Conservation (phyloP, 1,139 yeast species). For the Magnusiomyces paraingens region DNA sequence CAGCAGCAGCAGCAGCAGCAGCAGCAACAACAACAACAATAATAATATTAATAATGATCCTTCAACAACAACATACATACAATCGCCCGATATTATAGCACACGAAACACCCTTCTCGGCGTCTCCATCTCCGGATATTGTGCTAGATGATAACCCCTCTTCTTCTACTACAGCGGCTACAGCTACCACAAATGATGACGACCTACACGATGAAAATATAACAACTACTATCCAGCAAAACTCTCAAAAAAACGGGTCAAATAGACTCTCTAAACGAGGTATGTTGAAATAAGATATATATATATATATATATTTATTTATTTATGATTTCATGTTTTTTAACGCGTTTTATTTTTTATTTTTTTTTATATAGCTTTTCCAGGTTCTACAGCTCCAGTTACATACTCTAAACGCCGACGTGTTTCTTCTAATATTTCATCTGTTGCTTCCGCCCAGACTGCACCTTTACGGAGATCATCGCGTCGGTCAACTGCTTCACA, state of each 20-base stretch:
- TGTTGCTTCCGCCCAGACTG: not conserved
- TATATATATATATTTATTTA: conserved; percentile 1
- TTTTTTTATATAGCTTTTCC: not conserved
- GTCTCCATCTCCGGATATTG: no score
- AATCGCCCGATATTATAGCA: no score
- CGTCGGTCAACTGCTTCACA: conserved; percentile 9
- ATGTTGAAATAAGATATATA: not conserved
- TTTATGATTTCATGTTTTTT: not conserved
- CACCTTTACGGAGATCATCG: conserved; percentile 13
- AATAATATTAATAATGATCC: no score
- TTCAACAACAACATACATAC: no score
- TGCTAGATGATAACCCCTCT: no score
- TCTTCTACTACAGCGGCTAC: no score
- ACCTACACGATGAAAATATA: no score
- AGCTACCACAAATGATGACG: no score
- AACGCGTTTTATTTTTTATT: not conserved
- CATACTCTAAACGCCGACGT: not conserved
- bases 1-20: no score
- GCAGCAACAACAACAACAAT: no score
- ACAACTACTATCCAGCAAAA: conserved; percentile 20
- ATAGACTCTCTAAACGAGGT: no score
- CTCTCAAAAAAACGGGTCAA: conserved; percentile 20
- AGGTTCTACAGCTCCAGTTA: not conserved
- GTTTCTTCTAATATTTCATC: not conserved
- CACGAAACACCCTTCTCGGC: no score